Conservation (phyloP, 306 rosid species). For the Rosa lucieae region DNA sequence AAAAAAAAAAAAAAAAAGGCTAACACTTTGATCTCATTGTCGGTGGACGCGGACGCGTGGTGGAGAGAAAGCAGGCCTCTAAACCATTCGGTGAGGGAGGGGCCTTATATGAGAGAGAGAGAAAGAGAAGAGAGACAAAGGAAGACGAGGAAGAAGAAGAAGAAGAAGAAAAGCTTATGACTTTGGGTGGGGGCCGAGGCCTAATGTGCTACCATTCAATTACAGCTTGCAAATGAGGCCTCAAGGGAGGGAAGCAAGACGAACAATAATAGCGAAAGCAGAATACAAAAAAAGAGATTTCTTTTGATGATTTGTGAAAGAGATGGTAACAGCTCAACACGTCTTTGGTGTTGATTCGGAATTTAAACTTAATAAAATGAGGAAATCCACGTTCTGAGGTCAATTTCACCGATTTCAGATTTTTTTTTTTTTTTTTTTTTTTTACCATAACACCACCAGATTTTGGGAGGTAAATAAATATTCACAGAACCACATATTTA, state of each 20-base stretch:
- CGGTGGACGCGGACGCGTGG: slow-evolving; percentile 55
- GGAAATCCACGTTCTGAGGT: slow-evolving; percentile 27
- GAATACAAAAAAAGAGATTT: neutral
- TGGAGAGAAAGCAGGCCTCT: slow-evolving; percentile 39
- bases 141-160: neutral
- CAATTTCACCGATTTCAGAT: neutral
- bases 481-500: neutral
- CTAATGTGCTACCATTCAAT: slow-evolving; percentile 45
- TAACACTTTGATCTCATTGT: slow-evolving; percentile 57
- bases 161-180: slow-evolving; percentile 15
- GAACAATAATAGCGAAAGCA: slow-evolving; percentile 14
- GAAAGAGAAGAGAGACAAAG: slow-evolving; percentile 6
- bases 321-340: slow-evolving; percentile 80
- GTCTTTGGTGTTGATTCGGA: slow-evolving; percentile 47
- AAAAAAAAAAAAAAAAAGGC: neutral
- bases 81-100: slow-evolving; percentile 29
- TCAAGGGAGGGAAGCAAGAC: slow-evolving; percentile 24
- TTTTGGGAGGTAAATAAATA: neutral
- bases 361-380: slow-evolving; percentile 3
- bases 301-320: slow-evolving; percentile 8
- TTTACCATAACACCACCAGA: slow-evolving; percentile 13
- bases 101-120: slow-evolving; percentile 17
- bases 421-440: too few species aligned
- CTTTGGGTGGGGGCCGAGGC: slow-evolving; percentile 34
- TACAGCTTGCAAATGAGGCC: slow-evolving; percentile 58